Base-by-base conservation (phyloP, 2,329 filamentous ascomycete genomes). In the Xylaria sp. region DNA sequence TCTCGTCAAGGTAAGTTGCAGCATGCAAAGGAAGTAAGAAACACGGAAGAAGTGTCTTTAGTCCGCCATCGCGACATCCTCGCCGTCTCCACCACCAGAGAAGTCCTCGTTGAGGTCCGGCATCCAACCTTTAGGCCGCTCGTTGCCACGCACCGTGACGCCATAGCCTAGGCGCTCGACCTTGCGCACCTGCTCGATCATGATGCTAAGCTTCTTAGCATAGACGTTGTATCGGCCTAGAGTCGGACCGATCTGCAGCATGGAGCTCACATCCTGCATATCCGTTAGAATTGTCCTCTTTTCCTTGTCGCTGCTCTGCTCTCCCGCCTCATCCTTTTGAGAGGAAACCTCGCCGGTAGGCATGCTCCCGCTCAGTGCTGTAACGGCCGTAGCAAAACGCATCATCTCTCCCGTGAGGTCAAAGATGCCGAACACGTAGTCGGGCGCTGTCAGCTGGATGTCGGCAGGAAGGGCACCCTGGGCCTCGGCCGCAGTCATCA, bases 321-420 rank as follows among this genome's bases (percentile, higher is more conserved):
- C 63, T 9, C 23, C 43, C 1, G n/a, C 32, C 32, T 56, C 28
- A 15, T 25, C 39, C 18, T 52, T 34, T 3, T 43, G 10, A 18
- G 34, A 30, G 13, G 59, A 7, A 9, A 18, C 46, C 10, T 60
- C 34, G 83, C 84, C 69, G 84, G 79, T 73, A 79, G 73, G 67
- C 25, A 86, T 78, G 48, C 81, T 81, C 15, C 91, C 91, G 8
- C 84, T 90, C 5, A 94, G 91, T 0, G 94, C 94, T 78, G 97
- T 92, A 30, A 90, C 89, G 6, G 94, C 94, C 59, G 97, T 96
- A 0, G 93, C 94, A 80, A 97, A 98, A 34, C 94, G 88, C 96
- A 99, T 99, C 83, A 98, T 85, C 82, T 99, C 96, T 45, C 96
- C 96, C 1, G 94, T 94, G 73, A 98, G 87, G 79, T 99, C 96